These are phyloP conservation scores for Petasospora fabianii DNA, from an alignment of 1,139 yeast genomes.

Conservation along the genomic window DNA sequence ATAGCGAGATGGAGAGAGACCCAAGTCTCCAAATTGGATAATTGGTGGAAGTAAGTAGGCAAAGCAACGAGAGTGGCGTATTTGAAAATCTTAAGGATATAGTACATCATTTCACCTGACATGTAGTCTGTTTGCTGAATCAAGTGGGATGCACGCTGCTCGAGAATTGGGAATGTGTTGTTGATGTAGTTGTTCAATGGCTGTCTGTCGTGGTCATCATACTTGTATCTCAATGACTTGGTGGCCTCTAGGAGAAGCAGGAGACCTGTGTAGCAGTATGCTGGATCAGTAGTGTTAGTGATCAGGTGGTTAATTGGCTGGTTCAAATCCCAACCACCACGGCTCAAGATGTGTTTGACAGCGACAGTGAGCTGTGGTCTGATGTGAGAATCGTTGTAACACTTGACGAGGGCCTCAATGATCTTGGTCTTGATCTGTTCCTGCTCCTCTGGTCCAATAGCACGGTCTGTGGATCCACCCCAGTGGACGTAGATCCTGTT, in stretches of 20 bases:
- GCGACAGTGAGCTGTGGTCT: slow-evolving; percentile 67
- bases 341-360: slow-evolving; percentile 56
- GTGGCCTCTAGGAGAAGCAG: slow-evolving; percentile 53
- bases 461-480: slow-evolving; percentile 41
- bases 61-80: slow-evolving; percentile 53
- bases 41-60: slow-evolving; percentile 52
- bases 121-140: slow-evolving; percentile 34
- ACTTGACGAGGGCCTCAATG: slow-evolving; percentile 42
- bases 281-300: slow-evolving; percentile 41
- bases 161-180: slow-evolving; percentile 54
- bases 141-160: slow-evolving; percentile 43
- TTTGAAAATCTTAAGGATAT: slow-evolving; percentile 63
- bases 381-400: slow-evolving; percentile 37
- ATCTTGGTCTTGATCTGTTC: slow-evolving; percentile 48
- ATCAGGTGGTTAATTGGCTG: slow-evolving; percentile 37
- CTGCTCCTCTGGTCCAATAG: slow-evolving; percentile 49
- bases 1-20: slow-evolving; percentile 55
- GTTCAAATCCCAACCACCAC: slow-evolving; percentile 42
- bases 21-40: slow-evolving; percentile 57
- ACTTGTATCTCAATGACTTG: slow-evolving; percentile 47
- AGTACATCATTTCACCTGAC: slow-evolving; percentile 55
- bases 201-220: slow-evolving; percentile 45
- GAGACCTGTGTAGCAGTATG: slow-evolving; percentile 56
- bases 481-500: slow-evolving; percentile 59
- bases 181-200: slow-evolving; percentile 45